phyloP scores from a whole-genome alignment of 2,329 filamentous ascomycete species.

The Xylaria sp. region DNA sequence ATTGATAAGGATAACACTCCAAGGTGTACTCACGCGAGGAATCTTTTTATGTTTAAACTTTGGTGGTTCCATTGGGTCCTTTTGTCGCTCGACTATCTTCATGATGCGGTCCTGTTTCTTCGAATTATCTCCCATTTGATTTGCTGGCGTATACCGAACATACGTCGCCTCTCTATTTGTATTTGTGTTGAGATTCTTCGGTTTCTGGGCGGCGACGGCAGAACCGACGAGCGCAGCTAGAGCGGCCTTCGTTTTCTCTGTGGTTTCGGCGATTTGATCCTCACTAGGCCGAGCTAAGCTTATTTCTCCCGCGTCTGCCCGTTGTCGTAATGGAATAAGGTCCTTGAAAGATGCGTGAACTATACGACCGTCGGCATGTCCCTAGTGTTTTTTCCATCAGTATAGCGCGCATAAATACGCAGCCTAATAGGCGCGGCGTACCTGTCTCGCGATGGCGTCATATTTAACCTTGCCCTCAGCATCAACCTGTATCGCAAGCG shows the following conservation, averaged over 20 bases:
- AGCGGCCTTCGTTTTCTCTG: constrained; percentile 87
- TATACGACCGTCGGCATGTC: constrained; percentile 81
- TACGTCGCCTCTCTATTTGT: constrained; percentile 85
- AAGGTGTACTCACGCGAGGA: constrained; percentile 50
- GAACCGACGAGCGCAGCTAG: constrained; percentile 81
- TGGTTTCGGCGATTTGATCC: constrained; percentile 82
- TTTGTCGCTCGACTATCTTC: constrained; percentile 95
- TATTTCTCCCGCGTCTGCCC: constrained; percentile 90
- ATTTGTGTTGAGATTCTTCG: constrained; percentile 90
- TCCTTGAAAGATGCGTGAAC: constrained; percentile 97
- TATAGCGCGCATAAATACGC: background rate
- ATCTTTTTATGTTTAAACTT: constrained; percentile 99
- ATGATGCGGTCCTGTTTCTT: constrained; percentile 95
- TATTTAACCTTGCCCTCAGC: constrained; percentile 93
- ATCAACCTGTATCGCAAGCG: constrained; percentile 90
- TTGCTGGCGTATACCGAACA: constrained; percentile 92
- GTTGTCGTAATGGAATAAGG: constrained; percentile 89
- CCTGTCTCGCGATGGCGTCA: constrained; percentile 82
- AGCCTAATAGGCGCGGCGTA: background rate
- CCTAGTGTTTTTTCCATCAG: constrained; percentile 50
- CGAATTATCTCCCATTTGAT: constrained; percentile 89
- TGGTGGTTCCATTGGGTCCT: constrained; percentile 90
- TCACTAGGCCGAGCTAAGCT: constrained; percentile 82
- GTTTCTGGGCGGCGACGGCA: constrained; percentile 89
- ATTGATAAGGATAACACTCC: background rate